These are phyloP conservation scores for Oehlia diaphana DNA, from an alignment of 192 early-diverging fungal genomes.

Conservation along the genomic window DNA sequence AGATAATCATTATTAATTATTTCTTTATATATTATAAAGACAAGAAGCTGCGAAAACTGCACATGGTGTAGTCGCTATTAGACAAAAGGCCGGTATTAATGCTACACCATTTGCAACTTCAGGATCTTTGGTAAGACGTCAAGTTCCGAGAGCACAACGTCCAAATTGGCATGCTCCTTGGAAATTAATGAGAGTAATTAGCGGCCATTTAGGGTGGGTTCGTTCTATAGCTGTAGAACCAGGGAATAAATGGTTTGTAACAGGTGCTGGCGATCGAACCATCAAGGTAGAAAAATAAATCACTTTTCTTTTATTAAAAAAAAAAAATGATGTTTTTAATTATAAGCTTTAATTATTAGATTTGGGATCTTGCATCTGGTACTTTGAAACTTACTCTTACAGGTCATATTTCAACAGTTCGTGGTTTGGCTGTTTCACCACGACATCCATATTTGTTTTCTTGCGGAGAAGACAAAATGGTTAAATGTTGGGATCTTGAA, in stretches of 20 bases:
- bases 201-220: constrained; percentile 98
- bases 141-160: constrained; percentile 49
- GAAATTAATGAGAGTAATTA: constrained; percentile 97
- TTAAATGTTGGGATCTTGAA: constrained; percentile 99
- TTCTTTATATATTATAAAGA: not conserved
- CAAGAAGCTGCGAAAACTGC: constrained; percentile 25
- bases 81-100: constrained; percentile 36
- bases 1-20: not conserved
- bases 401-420: constrained; percentile 94
- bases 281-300: constrained; percentile 77
- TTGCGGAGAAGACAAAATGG: constrained; percentile 96
- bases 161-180: constrained; percentile 99
- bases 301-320: not conserved
- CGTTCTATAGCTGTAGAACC: constrained; percentile 89
- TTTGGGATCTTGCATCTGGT: constrained; percentile 99
- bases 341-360: constrained; percentile 45
- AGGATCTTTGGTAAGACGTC: constrained; percentile 54
- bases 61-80: constrained; percentile 14
- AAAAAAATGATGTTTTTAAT: not conserved
- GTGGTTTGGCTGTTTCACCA: constrained; percentile 89
- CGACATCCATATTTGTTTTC: constrained; percentile 98
- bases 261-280: constrained; percentile 94
- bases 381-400: constrained; percentile 93
- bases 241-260: constrained; percentile 97
- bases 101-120: constrained; percentile 44